Evolutionary conservation across 2,329 filamentous ascomycete genomes (phyloP), one percentile per base, ranked within the genome.

Genomic region (Blastomyces emzantsi): DNA sequence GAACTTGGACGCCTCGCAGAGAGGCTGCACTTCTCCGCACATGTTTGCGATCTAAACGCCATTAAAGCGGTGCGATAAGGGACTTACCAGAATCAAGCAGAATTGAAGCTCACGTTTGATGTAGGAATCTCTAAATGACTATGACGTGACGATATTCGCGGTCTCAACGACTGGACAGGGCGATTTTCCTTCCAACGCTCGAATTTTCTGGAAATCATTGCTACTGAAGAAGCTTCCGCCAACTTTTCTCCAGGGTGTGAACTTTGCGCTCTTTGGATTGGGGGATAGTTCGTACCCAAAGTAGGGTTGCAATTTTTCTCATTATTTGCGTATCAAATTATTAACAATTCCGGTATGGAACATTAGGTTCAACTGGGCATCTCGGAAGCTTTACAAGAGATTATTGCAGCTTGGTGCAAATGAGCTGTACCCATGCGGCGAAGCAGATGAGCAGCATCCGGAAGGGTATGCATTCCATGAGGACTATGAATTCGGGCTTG

Each of bases 261-360:
- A 80, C 1, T 97, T 96, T 76, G 88, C 90, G 2, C 89, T 88
- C 0, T 96, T 97, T 79, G 94, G 94, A 0, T 82, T 97, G 0
- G 94, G 94, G 0, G 94, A 99, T 75, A 96, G 90, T 71, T 96
- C 92, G 1, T 99, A 99, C 80, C 83, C 89, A 63, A 93, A 95
- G 87, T 94, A 80, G 67, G 83, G 73, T n/a, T 39, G 54, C 25
- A 15, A 39, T 25, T 17, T 30, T 39, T 33, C 47, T 52, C 15
- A 47, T 39, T 54, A 36, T 60, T 30, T 13, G 7, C 8, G 25
- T 33, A 49, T 47, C 39, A 25, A 25, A 17, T 8, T 47, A 49
- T 43, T 60, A 36, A 60, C 17, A 15, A 54, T 43, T 41, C 22
- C 54, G 45, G 30, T 33, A 19, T 22, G 25, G 36, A 6, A 15